Base-by-base conservation (phyloP, 345 rosid genomes). In the Aegle marmelos region DNA sequence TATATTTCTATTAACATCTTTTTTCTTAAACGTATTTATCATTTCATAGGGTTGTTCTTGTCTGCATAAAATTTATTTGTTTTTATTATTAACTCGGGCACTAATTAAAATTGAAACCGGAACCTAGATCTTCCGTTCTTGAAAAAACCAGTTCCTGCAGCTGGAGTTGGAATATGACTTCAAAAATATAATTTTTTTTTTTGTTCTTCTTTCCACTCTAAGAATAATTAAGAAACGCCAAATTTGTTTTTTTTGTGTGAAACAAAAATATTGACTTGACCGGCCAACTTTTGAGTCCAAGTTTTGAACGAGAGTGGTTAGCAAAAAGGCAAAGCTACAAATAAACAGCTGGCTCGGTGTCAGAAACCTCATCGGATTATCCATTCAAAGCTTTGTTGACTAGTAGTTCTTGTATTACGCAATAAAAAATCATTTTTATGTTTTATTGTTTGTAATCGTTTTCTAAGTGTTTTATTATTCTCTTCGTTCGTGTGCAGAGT, bases 261-360 rank as follows among this genome's bases (percentile, higher is more conserved):
- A 9, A n/a, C n/a, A 9, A 4, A 68, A 37, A 39, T 68, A 68
- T 34, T 21, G 19, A 16, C 33, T 25, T 14, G 9, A 22, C 28
- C 53, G 21, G 54, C 72, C 14, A 41, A 1, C 8, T 9, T 45
- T 45, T 3, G 50, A 45, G 50, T 45, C 50, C 50, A 45, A 13
- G 13, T 11, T 45, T 45, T 13, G 50, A 24, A n/a, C 27, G n/a
- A 24, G 27, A 41, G 14, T 48, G 14, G 50, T 41, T 37, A 70
- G 9, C 36, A 6, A 1, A 41, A 62, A 11, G 50, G 17, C 0
- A 0, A 61, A 27, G 68, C 25, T 11, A 6, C 25, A 1, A 9
- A n/a, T 1, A 2, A n/a, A 77, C 66, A 59, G 80, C 78, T 72
- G 71, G 80, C 7, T 7, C 8, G 41, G 45, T 25, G 36, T 56